phyloP scores from a whole-genome alignment of 495 filamentous ascomycete species.

The Articulospora tetracladia region DNA sequence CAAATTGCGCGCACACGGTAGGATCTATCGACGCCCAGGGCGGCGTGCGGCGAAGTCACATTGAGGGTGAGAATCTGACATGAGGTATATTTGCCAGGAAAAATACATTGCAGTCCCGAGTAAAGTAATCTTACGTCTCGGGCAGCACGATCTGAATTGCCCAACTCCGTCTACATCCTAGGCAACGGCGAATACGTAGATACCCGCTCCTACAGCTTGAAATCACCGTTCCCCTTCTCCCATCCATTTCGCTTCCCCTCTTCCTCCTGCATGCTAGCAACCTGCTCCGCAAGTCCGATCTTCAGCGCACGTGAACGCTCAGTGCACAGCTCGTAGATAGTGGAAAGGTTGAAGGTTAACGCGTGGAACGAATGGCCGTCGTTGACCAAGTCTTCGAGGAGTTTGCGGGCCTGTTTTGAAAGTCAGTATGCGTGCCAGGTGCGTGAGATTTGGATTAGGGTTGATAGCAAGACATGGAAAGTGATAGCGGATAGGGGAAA shows the following conservation, averaged over 20 bases:
- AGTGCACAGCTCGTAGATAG: conserved; percentile 87
- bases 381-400: conserved; percentile 62
- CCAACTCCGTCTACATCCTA: background rate
- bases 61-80: too few species aligned
- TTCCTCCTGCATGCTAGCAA: conserved; percentile 48
- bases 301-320: conserved; percentile 71
- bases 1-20: too few species aligned
- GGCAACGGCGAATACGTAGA: too few species aligned
- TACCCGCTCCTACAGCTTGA: conserved; percentile 31
- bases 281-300: conserved; percentile 59
- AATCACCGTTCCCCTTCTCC: conserved; percentile 25
- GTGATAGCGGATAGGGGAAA: too few species aligned
- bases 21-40: too few species aligned
- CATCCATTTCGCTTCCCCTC: conserved; percentile 5
- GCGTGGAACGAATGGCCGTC: conserved; percentile 62
- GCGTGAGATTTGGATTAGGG: too few species aligned
- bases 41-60: too few species aligned
- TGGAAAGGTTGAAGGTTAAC: conserved; percentile 83
- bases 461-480: background rate
- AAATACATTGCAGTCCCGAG: too few species aligned
- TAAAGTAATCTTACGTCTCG: too few species aligned
- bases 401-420: conserved; percentile 44
- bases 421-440: background rate
- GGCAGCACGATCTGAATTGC: too few species aligned
- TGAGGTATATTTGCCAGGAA: too few species aligned